Evolutionary conservation across 1,139 yeast species (phyloP).

Genomic region (Debaryomyces fabryi): DNA sequence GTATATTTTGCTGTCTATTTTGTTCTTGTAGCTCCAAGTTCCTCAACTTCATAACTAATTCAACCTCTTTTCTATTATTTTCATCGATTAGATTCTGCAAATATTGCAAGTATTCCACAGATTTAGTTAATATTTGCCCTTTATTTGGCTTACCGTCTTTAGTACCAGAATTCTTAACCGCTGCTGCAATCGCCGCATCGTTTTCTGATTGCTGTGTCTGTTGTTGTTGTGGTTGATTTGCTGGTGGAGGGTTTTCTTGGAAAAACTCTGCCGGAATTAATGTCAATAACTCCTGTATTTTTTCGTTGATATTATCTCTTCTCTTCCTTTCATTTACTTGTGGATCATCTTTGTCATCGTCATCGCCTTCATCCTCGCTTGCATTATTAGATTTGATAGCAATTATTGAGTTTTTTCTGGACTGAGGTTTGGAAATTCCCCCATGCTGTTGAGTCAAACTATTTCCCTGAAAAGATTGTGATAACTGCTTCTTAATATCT

Average conservation of each 20-base stretch:
- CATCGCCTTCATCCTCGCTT: constrained; percentile 34
- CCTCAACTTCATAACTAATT: constrained; percentile 63
- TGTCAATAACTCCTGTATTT: constrained; percentile 76
- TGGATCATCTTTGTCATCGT: constrained; percentile 36
- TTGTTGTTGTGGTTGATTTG: constrained; percentile 6
- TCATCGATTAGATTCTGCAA: constrained; percentile 78
- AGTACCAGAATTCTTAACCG: constrained; percentile 60
- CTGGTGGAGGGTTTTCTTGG: constrained; percentile 22
- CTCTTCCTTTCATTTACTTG: constrained; percentile 64
- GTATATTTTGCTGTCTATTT: constrained; percentile 27
- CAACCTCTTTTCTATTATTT: constrained; percentile 77
- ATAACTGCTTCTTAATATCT: constrained; percentile 45
- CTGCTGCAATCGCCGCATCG: constrained; percentile 26
- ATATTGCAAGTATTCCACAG: constrained; percentile 79
- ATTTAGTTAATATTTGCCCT: constrained; percentile 83
- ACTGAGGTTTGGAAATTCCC: constrained; percentile 46
- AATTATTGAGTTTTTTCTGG: constrained; percentile 40
- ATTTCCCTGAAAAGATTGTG: constrained; percentile 41
- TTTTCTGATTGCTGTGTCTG: constrained; percentile 13
- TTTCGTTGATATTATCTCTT: constrained; percentile 86
- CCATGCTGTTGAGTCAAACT: constrained; percentile 26
- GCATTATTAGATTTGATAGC: constrained; percentile 32
- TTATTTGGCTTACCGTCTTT: constrained; percentile 92
- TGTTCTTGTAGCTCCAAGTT: constrained; percentile 46
- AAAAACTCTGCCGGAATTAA: constrained; percentile 69